Evolutionary conservation across 208 protist genomes (phyloP).

Genomic region (Crithidia acanthocephali): DNA sequence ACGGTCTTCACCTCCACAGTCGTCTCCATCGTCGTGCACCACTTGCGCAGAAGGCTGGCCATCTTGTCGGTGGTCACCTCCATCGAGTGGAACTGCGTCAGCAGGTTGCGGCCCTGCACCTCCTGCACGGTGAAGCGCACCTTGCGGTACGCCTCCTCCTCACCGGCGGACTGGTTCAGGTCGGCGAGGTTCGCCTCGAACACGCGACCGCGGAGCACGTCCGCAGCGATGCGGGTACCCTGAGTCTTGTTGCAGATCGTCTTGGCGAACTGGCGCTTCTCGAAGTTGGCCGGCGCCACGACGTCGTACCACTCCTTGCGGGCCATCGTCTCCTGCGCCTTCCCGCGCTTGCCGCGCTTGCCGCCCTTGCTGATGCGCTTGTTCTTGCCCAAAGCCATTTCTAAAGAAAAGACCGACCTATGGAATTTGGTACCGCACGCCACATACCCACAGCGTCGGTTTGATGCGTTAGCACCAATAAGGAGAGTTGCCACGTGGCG

Average conservation of each 20-base stretch:
- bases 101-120: constrained; percentile 95
- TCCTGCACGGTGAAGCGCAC: constrained; percentile 97
- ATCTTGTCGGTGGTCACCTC: constrained; percentile 99
- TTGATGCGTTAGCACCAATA: too few relatives aligned
- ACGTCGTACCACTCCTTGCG: constrained; percentile 99
- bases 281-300: constrained; percentile 97
- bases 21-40: constrained; percentile 98
- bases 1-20: constrained; percentile 97
- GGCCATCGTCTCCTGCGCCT: constrained; percentile 97
- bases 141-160: constrained; percentile 95
- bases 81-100: constrained; percentile 99
- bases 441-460: too few relatives aligned
- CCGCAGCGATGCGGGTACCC: constrained; percentile 95
- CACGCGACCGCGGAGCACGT: constrained; percentile 97
- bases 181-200: constrained; percentile 98
- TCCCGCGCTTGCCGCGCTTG: constrained; percentile 95
- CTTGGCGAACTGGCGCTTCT: constrained; percentile 95
- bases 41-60: constrained; percentile 98
- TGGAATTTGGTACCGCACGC: too few relatives aligned
- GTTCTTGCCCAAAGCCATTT: constrained; percentile 96
- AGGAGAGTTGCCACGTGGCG: too few relatives aligned
- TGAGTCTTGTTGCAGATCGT: constrained; percentile 98
- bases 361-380: constrained; percentile 96
- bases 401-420: constrained; percentile 18
- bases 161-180: constrained; percentile 90